Percentiles rank a stretch among this genome's conserved stretches.
phyloP scores from a whole-genome alignment of 2,329 filamentous ascomycete genomes.

The Scedosporium aurantiacum region DNA sequence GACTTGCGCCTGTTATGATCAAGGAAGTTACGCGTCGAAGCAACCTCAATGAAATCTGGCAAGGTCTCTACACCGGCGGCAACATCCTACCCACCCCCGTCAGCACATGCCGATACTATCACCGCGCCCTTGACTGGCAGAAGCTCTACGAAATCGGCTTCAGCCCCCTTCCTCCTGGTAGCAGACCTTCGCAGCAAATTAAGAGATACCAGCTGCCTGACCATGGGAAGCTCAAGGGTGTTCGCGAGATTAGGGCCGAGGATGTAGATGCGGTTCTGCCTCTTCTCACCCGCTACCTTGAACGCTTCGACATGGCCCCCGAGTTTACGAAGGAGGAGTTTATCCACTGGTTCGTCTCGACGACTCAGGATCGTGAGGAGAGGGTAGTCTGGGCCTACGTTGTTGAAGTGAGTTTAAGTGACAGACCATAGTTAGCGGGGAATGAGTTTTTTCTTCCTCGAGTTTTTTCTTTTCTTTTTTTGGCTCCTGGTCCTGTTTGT shows the following conservation, averaged over 20 bases:
- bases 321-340: conserved; percentile 72
- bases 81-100: conserved; percentile 84
- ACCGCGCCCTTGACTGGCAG: conserved; percentile 87
- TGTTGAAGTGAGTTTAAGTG: conserved; percentile 49
- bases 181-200: conserved; percentile 77
- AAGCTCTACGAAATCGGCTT: conserved; percentile 94
- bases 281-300: conserved; percentile 66
- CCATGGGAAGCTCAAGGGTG: conserved; percentile 57
- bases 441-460: background rate
- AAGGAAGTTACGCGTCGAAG: conserved; percentile 93
- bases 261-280: conserved; percentile 68
- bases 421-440: background rate
- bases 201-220: conserved; percentile 76
- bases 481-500: background rate
- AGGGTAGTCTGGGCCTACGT: conserved; percentile 93
- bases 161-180: conserved; percentile 72
- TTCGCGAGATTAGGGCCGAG: conserved; percentile 68
- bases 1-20: conserved; percentile 86
- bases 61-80: conserved; percentile 92
- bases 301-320: conserved; percentile 73
- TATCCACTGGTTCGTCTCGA: conserved; percentile 61
- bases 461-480: no score
- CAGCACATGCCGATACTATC: conserved; percentile 89
- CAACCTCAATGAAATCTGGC: conserved; percentile 77
- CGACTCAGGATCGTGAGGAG: conserved; percentile 53